Evolutionary conservation across 495 filamentous ascomycete genomes (phyloP).

Genomic region (Penicillium dipodomyicola): DNA sequence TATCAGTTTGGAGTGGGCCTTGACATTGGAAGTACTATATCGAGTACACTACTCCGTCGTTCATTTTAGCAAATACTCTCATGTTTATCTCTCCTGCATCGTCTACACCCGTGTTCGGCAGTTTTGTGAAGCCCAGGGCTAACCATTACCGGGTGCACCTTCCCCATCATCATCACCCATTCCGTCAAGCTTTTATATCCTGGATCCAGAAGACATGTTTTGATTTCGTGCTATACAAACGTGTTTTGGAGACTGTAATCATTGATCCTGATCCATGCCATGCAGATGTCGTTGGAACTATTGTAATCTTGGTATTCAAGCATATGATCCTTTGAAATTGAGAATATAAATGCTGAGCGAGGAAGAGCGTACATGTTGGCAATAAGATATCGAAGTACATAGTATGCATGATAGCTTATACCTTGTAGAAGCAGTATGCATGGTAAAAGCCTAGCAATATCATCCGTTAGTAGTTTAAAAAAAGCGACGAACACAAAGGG

Average conservation of each 20-base stretch:
- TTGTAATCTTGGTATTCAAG: neutral
- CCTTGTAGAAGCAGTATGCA: constrained; percentile 92
- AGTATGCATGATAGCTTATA: constrained; percentile 41
- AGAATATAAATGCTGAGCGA: neutral
- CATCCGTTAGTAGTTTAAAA: constrained; percentile 13
- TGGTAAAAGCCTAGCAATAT: constrained; percentile 66
- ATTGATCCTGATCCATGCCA: neutral
- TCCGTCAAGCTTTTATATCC: too few relatives aligned
- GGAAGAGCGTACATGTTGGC: neutral
- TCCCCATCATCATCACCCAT: too few relatives aligned
- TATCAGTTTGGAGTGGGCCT: constrained; percentile 14
- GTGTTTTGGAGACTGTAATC: neutral
- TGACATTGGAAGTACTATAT: neutral
- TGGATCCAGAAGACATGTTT: too few relatives aligned
- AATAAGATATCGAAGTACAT: neutral
- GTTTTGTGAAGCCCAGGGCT: too few relatives aligned
- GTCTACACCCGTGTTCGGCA: too few relatives aligned
- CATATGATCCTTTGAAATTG: neutral
- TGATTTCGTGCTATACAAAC: too few relatives aligned
- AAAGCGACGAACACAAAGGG: neutral
- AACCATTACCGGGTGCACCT: too few relatives aligned
- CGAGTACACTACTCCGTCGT: neutral
- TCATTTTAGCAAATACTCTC: too few relatives aligned
- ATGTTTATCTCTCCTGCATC: too few relatives aligned
- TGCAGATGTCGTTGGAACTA: neutral